Evolutionary conservation across 2,329 filamentous ascomycete species (phyloP).

Genomic region (Neofusicoccum ribis): DNA sequence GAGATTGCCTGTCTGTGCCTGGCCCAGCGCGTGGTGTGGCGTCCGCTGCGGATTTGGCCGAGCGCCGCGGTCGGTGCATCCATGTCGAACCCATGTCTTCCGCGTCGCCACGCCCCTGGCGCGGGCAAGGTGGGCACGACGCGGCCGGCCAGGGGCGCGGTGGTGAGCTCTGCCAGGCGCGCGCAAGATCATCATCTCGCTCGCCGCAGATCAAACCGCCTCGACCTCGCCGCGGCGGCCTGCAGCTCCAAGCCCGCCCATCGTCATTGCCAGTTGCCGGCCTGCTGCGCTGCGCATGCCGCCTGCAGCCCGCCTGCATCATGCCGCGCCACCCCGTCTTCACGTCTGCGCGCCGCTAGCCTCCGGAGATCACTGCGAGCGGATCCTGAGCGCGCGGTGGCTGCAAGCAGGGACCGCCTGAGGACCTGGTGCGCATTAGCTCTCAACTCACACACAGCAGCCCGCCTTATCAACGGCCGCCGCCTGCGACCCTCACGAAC

Average conservation of each 20-base stretch:
- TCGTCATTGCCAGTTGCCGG: neutral
- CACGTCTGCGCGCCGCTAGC: conserved; percentile 1
- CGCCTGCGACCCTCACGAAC: neutral
- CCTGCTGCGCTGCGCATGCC: neutral
- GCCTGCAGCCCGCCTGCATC: conserved; percentile 6
- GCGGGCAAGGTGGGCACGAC: neutral
- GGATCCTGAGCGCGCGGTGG: neutral
- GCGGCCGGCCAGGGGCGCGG: neutral
- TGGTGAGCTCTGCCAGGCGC: neutral
- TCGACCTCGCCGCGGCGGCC: neutral
- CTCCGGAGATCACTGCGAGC: conserved; percentile 1
- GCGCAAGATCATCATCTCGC: conserved; percentile 5
- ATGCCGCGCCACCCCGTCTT: conserved; percentile 8
- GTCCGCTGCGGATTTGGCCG: neutral
- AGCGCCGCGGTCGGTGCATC: neutral
- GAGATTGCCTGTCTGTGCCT: conserved; percentile 13
- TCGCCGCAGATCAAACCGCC: conserved; percentile 10
- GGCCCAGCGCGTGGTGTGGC: conserved; percentile 1
- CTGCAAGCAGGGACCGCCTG: neutral
- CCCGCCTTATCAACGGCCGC: conserved; percentile 1
- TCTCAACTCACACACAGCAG: neutral
- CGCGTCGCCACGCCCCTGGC: neutral
- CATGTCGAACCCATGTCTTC: neutral
- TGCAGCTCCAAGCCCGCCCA: neutral
- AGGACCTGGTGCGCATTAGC: neutral